Conservation (phyloP, 2,329 filamentous ascomycete species). For the Dactylellina sp. region DNA sequence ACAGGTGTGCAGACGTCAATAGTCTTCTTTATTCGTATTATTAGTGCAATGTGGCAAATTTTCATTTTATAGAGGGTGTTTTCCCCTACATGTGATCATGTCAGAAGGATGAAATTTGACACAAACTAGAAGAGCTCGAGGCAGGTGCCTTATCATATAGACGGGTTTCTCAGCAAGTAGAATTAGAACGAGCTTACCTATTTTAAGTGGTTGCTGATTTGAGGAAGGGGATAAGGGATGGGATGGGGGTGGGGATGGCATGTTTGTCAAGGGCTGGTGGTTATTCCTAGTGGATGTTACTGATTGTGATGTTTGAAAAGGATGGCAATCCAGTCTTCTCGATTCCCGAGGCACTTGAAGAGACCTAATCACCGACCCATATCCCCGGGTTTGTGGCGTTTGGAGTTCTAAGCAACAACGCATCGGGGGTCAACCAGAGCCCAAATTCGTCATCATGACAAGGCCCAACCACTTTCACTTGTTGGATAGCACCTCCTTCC, state of each 20-base stretch:
- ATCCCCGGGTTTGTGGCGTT: no score
- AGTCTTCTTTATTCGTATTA: no score
- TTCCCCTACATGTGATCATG: slow-evolving; percentile 64
- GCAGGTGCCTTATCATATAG: no score
- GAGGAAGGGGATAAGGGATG: slow-evolving; percentile 11
- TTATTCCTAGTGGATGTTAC: no score
- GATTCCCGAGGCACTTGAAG: background rate
- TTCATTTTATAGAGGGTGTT: no score
- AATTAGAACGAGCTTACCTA: slow-evolving; percentile 38
- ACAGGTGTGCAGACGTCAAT: slow-evolving; percentile 12
- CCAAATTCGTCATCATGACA: background rate
- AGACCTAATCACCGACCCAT: background rate
- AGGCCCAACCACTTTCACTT: background rate
- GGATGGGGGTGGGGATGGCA: slow-evolving; percentile 26
- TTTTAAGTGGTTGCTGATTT: slow-evolving; percentile 12
- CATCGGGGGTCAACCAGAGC: background rate
- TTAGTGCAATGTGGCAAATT: no score
- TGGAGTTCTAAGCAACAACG: no score
- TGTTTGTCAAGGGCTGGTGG: slow-evolving; percentile 3
- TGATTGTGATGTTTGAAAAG: no score
- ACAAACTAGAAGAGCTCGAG: background rate
- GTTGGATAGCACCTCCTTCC: background rate
- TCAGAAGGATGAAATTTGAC: slow-evolving; percentile 61
- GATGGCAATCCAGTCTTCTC: no score
- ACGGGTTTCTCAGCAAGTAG: no score